phyloP scores from a whole-genome alignment of 163 green algal genomes.

The Chlorella variabilis region DNA sequence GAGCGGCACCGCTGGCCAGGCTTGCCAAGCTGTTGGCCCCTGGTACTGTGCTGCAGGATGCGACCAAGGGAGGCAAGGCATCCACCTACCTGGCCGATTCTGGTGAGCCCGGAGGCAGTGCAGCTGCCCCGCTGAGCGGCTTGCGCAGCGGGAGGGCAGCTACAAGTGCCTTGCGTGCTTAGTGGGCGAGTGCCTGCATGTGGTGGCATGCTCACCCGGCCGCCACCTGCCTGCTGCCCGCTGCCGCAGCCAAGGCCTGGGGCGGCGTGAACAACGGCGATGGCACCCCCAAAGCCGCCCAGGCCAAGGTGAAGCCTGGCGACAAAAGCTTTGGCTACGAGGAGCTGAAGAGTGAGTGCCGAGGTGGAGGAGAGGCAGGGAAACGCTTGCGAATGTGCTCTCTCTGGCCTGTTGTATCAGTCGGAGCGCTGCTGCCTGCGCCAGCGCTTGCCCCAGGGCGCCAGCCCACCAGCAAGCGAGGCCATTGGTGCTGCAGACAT shows the following conservation, averaged over 20 bases:
- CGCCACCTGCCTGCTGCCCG: not conserved
- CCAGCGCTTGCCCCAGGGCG: too few relatives aligned
- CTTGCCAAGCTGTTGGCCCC: too few relatives aligned
- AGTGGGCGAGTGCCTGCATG: too few relatives aligned
- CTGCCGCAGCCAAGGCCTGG: slow-evolving; percentile 44
- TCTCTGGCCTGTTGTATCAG: too few relatives aligned
- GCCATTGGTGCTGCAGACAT: slow-evolving; percentile 50
- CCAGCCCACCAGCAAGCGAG: too few relatives aligned
- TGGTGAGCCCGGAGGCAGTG: too few relatives aligned
- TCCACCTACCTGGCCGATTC: slow-evolving; percentile 17
- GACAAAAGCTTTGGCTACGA: slow-evolving; percentile 45
- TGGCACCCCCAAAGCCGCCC: not conserved
- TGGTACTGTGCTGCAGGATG: not conserved
- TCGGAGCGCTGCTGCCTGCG: too few relatives aligned
- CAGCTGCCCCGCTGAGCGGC: too few relatives aligned
- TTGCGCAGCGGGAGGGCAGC: too few relatives aligned
- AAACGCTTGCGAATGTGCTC: too few relatives aligned
- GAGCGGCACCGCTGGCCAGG: too few relatives aligned
- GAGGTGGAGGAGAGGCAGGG: not conserved
- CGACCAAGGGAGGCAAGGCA: not conserved
- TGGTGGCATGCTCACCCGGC: not conserved
- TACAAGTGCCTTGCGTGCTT: not conserved
- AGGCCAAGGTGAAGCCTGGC: slow-evolving; percentile 43
- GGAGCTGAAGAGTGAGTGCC: slow-evolving; percentile 50
- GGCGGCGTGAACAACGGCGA: slow-evolving; percentile 17